Evolutionary conservation across 495 filamentous ascomycete genomes (phyloP).

Genomic region (Penicillium psychrofluorescens): DNA sequence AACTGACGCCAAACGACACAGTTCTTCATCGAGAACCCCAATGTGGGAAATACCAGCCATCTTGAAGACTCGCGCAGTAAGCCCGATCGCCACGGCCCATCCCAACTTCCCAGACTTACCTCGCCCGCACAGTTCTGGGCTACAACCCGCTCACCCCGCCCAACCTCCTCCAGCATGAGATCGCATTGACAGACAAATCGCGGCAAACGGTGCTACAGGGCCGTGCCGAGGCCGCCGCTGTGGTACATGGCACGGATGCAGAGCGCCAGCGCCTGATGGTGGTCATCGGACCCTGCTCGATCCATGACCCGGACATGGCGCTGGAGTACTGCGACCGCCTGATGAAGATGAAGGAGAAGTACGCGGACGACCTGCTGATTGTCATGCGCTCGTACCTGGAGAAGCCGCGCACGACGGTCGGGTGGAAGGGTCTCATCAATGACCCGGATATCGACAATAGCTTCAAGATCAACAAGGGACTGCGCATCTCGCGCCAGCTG

Average conservation of each 20-base stretch:
- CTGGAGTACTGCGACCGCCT: conserved; percentile 89
- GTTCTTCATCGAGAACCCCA: conserved; percentile 88
- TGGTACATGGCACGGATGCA: conserved; percentile 74
- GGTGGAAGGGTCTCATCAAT: conserved; percentile 99
- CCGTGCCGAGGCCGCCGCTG: conserved; percentile 71
- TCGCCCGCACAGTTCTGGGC: conserved; percentile 55
- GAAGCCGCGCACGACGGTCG: conserved; percentile 96
- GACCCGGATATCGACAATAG: conserved; percentile 98
- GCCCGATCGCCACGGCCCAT: conserved; percentile 13
- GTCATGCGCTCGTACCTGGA: conserved; percentile 98
- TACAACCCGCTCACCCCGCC: conserved; percentile 94
- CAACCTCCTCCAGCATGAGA: conserved; percentile 92
- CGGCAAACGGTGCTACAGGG: conserved; percentile 71
- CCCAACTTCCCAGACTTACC: conserved; percentile 1
- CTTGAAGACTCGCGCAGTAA: conserved; percentile 90
- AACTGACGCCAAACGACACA: conserved; percentile 15
- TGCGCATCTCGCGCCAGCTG: conserved; percentile 78
- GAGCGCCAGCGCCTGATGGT: conserved; percentile 72
- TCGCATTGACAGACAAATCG: conserved; percentile 69
- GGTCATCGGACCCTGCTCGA: conserved; percentile 92
- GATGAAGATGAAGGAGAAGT: conserved; percentile 76
- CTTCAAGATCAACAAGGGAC: conserved; percentile 98
- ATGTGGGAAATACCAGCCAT: conserved; percentile 71
- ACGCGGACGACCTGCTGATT: conserved; percentile 82
- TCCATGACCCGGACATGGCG: conserved; percentile 90